Evolutionary conservation across 2,329 filamentous ascomycete species (phyloP).

Genomic region (Paecilomyces variotii): DNA sequence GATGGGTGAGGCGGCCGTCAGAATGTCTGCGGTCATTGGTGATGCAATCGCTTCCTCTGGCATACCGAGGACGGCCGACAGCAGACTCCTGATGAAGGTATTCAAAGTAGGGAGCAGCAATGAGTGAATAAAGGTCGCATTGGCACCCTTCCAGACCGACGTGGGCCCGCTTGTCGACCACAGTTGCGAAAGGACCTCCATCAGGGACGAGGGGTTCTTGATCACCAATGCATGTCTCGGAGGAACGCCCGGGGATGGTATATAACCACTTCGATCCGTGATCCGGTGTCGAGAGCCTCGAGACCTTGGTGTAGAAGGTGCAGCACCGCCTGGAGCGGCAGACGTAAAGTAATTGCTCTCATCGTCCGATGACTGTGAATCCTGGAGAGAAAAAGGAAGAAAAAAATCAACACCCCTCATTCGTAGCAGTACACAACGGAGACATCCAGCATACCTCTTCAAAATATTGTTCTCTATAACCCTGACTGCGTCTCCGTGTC

Average conservation of each 20-base stretch:
- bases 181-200: slow-evolving; percentile 77
- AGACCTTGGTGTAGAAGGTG: slow-evolving; percentile 33
- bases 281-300: slow-evolving; percentile 31
- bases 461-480: slow-evolving; percentile 19
- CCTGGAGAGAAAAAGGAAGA: slow-evolving; percentile 13
- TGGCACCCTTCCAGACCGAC: slow-evolving; percentile 91
- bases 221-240: slow-evolving; percentile 59
- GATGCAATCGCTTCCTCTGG: slow-evolving; percentile 61
- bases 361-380: slow-evolving; percentile 54
- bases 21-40: slow-evolving; percentile 58
- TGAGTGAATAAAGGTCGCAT: slow-evolving; percentile 85
- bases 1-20: slow-evolving; percentile 75
- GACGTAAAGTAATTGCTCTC: slow-evolving; percentile 82
- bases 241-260: slow-evolving; percentile 30
- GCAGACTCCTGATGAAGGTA: slow-evolving; percentile 80
- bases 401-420: slow-evolving; percentile 7
- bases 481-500: slow-evolving; percentile 18
- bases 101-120: slow-evolving; percentile 80
- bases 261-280: slow-evolving; percentile 40
- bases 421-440: not conserved
- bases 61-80: slow-evolving; percentile 85
- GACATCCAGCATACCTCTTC: slow-evolving; percentile 23
- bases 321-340: slow-evolving; percentile 34
- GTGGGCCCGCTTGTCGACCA: slow-evolving; percentile 85
- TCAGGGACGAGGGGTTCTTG: slow-evolving; percentile 68